These are phyloP conservation scores for Thuja plicata DNA, from an alignment of 83 land plant species.

Conservation along the genomic window DNA sequence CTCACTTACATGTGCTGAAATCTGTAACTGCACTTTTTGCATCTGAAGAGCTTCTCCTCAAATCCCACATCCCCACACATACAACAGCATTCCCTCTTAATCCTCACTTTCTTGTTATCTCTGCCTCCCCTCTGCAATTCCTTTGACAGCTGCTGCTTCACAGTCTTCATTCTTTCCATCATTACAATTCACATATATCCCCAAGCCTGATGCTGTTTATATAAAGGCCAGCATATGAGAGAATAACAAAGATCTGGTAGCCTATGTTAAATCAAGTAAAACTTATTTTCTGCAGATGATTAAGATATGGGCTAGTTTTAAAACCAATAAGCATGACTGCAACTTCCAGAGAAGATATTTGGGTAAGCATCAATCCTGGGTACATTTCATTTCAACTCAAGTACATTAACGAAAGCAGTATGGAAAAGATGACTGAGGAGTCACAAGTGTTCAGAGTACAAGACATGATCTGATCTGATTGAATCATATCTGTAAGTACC, in stretches of 20 bases:
- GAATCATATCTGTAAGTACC: not conserved
- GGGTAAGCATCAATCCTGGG: not conserved
- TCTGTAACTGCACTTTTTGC: conserved; percentile 4
- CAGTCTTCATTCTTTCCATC: not conserved
- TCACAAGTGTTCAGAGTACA: not conserved
- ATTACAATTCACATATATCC: not conserved
- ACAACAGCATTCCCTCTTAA: not conserved
- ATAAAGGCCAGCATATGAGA: not conserved
- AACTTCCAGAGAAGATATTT: not conserved
- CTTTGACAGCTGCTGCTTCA: not conserved
- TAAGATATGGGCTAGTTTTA: not conserved
- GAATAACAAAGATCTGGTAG: not conserved
- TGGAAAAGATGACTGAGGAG: not conserved
- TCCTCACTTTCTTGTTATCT: not conserved
- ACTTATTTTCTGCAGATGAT: too few relatives aligned
- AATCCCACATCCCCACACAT: conserved; percentile 18
- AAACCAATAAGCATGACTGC: not conserved
- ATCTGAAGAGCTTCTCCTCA: conserved; percentile 4
- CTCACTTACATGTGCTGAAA: conserved; percentile 12
- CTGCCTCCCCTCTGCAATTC: not conserved
- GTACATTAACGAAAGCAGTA: not conserved
- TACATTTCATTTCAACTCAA: not conserved
- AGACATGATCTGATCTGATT: not conserved
- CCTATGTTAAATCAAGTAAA: too few relatives aligned
- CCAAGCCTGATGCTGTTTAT: not conserved